Evolutionary conservation across 441 rosid species (phyloP).

Genomic region (Gossypium schwendimanii): DNA sequence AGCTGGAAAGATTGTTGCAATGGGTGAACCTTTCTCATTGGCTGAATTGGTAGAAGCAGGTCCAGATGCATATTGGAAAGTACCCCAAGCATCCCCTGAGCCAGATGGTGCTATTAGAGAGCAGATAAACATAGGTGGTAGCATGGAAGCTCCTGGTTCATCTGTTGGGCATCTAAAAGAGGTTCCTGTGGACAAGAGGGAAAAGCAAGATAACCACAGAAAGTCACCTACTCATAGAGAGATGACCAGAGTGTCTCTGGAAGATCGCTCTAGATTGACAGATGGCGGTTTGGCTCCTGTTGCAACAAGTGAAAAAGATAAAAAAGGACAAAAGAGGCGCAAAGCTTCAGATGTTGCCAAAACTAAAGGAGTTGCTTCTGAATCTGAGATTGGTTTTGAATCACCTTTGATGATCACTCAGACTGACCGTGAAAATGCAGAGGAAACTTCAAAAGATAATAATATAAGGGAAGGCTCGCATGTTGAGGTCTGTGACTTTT

Average conservation of each 20-base stretch:
- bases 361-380: conserved; percentile 35
- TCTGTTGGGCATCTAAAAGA: conserved; percentile 24
- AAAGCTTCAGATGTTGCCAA: conserved; percentile 38
- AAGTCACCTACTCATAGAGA: conserved; percentile 29
- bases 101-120: conserved; percentile 25
- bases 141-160: conserved; percentile 19
- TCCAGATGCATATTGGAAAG: conserved; percentile 68
- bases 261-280: conserved; percentile 30
- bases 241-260: conserved; percentile 29
- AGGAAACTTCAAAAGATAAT: conserved; percentile 31
- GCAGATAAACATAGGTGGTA: conserved; percentile 13
- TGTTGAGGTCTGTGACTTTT: conserved; percentile 58
- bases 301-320: conserved; percentile 35
- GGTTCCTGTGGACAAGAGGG: conserved; percentile 28
- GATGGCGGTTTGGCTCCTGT: conserved; percentile 37
- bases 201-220: conserved; percentile 27
- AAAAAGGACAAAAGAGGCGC: conserved; percentile 36
- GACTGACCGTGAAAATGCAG: conserved; percentile 28
- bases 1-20: conserved; percentile 85
- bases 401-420: conserved; percentile 26
- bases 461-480: conserved; percentile 65
- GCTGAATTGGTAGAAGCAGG: conserved; percentile 61
- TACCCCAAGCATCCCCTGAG: conserved; percentile 37
- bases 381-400: conserved; percentile 38
- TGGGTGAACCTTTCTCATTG: conserved; percentile 71